Evolutionary conservation across 2,329 filamentous ascomycete species (phyloP).

Genomic region (Lizonia empirigonia): DNA sequence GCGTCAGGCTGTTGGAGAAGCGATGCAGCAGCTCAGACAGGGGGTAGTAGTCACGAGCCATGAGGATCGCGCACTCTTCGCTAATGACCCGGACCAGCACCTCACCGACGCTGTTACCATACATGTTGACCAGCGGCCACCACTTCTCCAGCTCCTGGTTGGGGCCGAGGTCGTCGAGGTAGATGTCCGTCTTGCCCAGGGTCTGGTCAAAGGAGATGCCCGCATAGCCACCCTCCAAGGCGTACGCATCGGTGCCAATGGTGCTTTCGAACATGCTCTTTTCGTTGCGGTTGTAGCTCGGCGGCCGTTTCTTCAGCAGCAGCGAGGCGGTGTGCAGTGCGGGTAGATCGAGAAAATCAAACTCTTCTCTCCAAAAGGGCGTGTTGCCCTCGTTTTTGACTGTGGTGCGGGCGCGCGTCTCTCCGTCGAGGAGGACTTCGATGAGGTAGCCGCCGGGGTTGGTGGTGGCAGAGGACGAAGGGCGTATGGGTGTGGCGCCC

Average conservation of each 20-base stretch:
- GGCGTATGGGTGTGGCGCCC: conserved; percentile 33
- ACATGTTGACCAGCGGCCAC: conserved; percentile 80
- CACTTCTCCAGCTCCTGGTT: conserved; percentile 82
- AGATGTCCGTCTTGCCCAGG: conserved; percentile 79
- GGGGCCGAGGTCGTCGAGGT: conserved; percentile 76
- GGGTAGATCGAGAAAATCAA: conserved; percentile 76
- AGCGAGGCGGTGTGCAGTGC: conserved; percentile 72
- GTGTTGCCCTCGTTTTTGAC: conserved; percentile 72
- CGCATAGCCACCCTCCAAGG: conserved; percentile 51
- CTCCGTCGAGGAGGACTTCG: conserved; percentile 79
- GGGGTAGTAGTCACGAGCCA: conserved; percentile 81
- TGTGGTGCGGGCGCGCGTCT: conserved; percentile 76
- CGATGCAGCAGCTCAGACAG: conserved; percentile 83
- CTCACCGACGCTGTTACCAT: conserved; percentile 77
- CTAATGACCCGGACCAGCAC: conserved; percentile 82
- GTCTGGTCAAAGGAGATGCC: conserved; percentile 56
- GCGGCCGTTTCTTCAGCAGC: conserved; percentile 67
- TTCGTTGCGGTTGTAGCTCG: conserved; percentile 45
- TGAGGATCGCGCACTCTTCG: conserved; percentile 87
- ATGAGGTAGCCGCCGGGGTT: conserved; percentile 72
- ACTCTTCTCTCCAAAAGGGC: conserved; percentile 83
- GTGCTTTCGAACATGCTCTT: conserved; percentile 48
- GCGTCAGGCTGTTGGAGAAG: conserved; percentile 81
- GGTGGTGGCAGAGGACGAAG: conserved; percentile 38
- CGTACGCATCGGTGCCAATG: conserved; percentile 37